Evolutionary conservation across 345 rosid species (phyloP).

Genomic region (Hypericum androsaemum): DNA sequence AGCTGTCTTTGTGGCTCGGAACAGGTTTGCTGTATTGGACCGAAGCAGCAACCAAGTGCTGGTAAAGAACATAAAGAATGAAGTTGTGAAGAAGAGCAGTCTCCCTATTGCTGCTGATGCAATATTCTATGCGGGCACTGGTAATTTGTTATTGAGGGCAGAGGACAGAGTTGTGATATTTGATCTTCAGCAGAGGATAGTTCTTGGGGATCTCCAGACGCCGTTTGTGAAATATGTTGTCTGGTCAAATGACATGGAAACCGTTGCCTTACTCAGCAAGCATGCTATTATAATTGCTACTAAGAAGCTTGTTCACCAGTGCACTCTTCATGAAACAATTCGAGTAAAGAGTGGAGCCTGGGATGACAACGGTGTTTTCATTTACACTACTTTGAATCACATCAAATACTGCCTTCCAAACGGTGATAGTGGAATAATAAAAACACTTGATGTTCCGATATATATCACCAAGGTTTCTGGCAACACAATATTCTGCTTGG

Average conservation of each 20-base stretch:
- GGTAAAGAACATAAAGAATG: constrained; percentile 70
- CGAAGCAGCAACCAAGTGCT: constrained; percentile 75
- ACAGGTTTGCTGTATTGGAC: constrained; percentile 87
- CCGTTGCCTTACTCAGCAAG: constrained; percentile 88
- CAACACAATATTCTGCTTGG: constrained; percentile 64
- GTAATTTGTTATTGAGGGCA: constrained; percentile 70
- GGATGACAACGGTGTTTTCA: constrained; percentile 92
- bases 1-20: constrained; percentile 75
- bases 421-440: constrained; percentile 80
- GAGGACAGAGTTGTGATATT: constrained; percentile 77
- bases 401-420: constrained; percentile 90
- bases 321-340: constrained; percentile 88
- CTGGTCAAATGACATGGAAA: constrained; percentile 95
- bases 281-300: constrained; percentile 75
- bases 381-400: constrained; percentile 79
- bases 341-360: constrained; percentile 94
- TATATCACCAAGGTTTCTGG: constrained; percentile 74
- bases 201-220: constrained; percentile 75
- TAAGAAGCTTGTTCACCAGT: constrained; percentile 73
- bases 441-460: constrained; percentile 74
- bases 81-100: constrained; percentile 62
- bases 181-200: constrained; percentile 85
- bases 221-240: constrained; percentile 71
- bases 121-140: constrained; percentile 87
- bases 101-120: constrained; percentile 76